These are phyloP conservation scores for Stachybotrys chartarum DNA, from an alignment of 2,329 filamentous ascomycete genomes.

Conservation along the genomic window DNA sequence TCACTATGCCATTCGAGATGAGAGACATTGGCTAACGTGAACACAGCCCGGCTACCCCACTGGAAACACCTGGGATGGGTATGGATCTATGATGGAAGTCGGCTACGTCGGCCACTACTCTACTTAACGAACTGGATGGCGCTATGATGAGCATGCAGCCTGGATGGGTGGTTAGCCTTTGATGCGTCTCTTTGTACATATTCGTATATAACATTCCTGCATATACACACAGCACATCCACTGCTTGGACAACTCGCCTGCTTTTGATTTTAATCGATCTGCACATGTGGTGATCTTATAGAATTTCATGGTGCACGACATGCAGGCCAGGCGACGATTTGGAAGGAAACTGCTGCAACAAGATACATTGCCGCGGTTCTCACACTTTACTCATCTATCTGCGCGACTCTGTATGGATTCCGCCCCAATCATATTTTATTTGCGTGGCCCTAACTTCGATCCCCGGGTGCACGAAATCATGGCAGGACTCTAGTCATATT, in stretches of 20 bases:
- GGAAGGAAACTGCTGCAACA: no score
- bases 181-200: neutral
- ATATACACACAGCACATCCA: neutral
- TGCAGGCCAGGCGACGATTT: no score
- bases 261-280: neutral
- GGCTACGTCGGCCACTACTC: slow-evolving; percentile 11
- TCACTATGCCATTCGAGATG: neutral
- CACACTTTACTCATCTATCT: no score
- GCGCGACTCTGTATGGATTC: no score
- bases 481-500: no score
- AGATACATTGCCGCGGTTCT: no score
- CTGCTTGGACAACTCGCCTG: neutral
- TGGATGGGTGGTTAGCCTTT: neutral
- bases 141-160: neutral
- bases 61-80: neutral
- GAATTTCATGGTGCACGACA: no score
- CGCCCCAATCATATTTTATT: no score
- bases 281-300: no score
- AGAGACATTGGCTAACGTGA: neutral
- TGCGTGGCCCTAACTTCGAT: no score
- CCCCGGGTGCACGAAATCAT: no score
- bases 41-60: neutral
- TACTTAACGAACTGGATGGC: neutral
- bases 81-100: slow-evolving; percentile 14
- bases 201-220: neutral